Evolutionary conservation across 441 rosid species (phyloP).

Genomic region (Croton laevigatus): DNA sequence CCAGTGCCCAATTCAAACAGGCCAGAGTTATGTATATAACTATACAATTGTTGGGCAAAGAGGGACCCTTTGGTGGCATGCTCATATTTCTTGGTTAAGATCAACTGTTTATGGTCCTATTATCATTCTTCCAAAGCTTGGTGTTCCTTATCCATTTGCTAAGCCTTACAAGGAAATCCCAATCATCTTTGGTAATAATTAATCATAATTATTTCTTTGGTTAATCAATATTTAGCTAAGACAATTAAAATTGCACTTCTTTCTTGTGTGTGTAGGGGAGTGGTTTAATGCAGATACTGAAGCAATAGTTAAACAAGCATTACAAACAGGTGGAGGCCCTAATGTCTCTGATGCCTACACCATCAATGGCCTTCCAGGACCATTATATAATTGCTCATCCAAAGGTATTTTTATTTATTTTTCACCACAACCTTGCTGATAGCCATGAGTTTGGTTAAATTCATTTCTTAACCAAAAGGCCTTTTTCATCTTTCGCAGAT

Average conservation of each 20-base stretch:
- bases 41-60: constrained; percentile 60
- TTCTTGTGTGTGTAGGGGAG: constrained; percentile 42
- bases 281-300: constrained; percentile 81
- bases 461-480: too few relatives aligned
- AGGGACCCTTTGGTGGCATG: constrained; percentile 74
- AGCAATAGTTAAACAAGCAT: constrained; percentile 55
- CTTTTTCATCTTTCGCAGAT: constrained; percentile 29
- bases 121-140: constrained; percentile 53
- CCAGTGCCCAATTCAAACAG: constrained; percentile 63
- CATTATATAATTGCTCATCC: constrained; percentile 66
- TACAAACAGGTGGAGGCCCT: constrained; percentile 73
- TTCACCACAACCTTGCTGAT: too few relatives aligned
- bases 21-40: constrained; percentile 58
- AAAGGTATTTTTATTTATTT: constrained; percentile 37
- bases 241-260: too few relatives aligned
- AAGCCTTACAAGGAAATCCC: constrained; percentile 65
- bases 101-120: constrained; percentile 63
- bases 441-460: too few relatives aligned
- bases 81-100: constrained; percentile 65
- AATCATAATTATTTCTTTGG: not conserved
- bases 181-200: constrained; percentile 51
- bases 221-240: too few relatives aligned
- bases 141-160: constrained; percentile 51
- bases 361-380: constrained; percentile 74
- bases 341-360: constrained; percentile 76